These are phyloP conservation scores for Beauveria australis DNA, from an alignment of 2,329 filamentous ascomycete species.

Conservation along the genomic window DNA sequence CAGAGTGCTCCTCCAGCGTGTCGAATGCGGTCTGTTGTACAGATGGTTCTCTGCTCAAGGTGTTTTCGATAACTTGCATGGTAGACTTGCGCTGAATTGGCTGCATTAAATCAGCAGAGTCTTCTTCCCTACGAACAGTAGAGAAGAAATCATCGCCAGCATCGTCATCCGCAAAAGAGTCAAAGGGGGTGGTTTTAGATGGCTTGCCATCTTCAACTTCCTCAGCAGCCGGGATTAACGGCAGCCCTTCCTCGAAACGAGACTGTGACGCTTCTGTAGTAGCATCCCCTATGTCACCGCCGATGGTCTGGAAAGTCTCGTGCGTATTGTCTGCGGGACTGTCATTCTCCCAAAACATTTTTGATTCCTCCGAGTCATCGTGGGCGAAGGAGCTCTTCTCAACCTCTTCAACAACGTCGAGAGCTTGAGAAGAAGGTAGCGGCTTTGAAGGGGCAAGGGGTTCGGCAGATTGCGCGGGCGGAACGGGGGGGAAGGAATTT, in stretches of 20 bases:
- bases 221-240: slow-evolving; percentile 41
- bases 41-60: not conserved
- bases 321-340: not conserved
- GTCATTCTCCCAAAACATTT: slow-evolving; percentile 15
- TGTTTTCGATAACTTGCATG: slow-evolving; percentile 47
- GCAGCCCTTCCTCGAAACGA: slow-evolving; percentile 63
- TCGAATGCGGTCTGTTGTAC: not conserved
- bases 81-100: slow-evolving; percentile 62
- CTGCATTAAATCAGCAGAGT: slow-evolving; percentile 19
- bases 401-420: slow-evolving; percentile 44
- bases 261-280: slow-evolving; percentile 42
- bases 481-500: slow-evolving; percentile 56
- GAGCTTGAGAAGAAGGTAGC: slow-evolving; percentile 41
- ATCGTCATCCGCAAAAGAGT: slow-evolving; percentile 35
- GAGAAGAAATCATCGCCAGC: slow-evolving; percentile 54
- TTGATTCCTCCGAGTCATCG: slow-evolving; percentile 22
- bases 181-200: not conserved
- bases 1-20: slow-evolving; percentile 4
- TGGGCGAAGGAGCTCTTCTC: slow-evolving; percentile 40
- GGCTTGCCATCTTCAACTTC: not conserved
- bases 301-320: slow-evolving; percentile 26
- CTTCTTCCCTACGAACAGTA: slow-evolving; percentile 33
- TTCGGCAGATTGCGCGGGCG: slow-evolving; percentile 27
- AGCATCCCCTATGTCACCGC: slow-evolving; percentile 33
- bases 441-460: slow-evolving; percentile 27